These are phyloP conservation scores for Schoenoplectus tabernaemontani DNA, from an alignment of 202 grass and related monocot genomes.

Conservation along the genomic window DNA sequence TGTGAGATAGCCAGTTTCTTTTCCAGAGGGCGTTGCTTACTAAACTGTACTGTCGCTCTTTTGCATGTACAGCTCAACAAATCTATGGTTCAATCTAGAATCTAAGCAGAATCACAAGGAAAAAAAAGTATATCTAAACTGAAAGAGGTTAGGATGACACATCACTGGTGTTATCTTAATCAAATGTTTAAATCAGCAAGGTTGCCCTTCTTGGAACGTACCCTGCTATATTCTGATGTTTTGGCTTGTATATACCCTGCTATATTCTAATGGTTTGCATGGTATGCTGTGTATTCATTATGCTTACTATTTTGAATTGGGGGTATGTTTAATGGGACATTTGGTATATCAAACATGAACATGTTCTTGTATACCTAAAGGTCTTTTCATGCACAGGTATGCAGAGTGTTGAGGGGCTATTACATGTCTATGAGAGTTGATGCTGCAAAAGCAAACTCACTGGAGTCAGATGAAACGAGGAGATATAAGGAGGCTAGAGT, in stretches of 20 bases:
- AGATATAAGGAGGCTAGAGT: conserved; percentile 33
- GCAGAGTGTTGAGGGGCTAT: conserved; percentile 76
- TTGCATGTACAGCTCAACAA: neutral
- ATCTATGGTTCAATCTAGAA: neutral
- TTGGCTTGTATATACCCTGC: neutral
- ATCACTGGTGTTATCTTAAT: neutral
- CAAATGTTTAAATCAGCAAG: neutral
- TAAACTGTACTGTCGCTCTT: neutral
- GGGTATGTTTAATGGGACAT: neutral
- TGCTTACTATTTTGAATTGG: neutral
- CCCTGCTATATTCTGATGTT: neutral
- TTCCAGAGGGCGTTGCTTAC: neutral
- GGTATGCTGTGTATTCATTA: neutral
- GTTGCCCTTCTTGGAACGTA: neutral
- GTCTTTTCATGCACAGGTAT: conserved; percentile 46
- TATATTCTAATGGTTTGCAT: no score
- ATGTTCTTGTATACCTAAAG: neutral
- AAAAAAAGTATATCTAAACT: neutral
- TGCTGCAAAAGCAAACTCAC: conserved; percentile 30
- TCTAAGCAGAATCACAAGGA: neutral
- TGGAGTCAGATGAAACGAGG: conserved; percentile 34
- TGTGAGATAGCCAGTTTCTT: neutral
- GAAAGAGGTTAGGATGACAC: neutral
- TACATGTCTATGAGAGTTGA: conserved; percentile 47
- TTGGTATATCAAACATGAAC: neutral